phyloP scores from a whole-genome alignment of 2,329 filamentous ascomycete genomes.

The Monosporascus sp. region DNA sequence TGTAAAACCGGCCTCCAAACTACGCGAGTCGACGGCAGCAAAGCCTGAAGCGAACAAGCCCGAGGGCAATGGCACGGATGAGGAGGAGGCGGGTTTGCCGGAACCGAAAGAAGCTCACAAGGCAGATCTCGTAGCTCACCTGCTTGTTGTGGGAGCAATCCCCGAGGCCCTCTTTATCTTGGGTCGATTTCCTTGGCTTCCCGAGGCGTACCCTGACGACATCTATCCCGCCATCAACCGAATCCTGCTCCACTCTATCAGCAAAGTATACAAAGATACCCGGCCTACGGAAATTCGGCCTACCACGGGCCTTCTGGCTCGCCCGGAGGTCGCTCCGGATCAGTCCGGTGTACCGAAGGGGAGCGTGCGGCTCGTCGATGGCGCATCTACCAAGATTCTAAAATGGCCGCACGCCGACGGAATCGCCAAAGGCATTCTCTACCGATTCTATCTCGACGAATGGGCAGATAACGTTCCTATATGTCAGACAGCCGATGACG shows the following conservation, averaged over 20 bases:
- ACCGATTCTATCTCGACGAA: slow-evolving; percentile 95
- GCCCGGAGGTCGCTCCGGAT: slow-evolving; percentile 46
- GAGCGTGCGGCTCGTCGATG: slow-evolving; percentile 54
- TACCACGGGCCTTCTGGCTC: slow-evolving; percentile 19
- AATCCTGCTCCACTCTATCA: slow-evolving; percentile 74
- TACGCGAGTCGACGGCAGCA: slow-evolving; percentile 44
- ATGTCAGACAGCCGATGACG: slow-evolving; percentile 84
- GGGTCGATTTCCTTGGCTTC: slow-evolving; percentile 87
- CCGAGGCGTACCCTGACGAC: slow-evolving; percentile 78
- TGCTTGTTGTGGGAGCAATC: slow-evolving; percentile 85
- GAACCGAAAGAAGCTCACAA: slow-evolving; percentile 80
- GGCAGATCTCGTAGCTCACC: slow-evolving; percentile 72
- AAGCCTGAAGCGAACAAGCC: slow-evolving; percentile 49
- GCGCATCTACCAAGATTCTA: slow-evolving; percentile 60
- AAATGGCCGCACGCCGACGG: slow-evolving; percentile 86
- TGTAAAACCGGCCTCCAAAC: slow-evolving; percentile 40
- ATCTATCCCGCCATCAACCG: slow-evolving; percentile 73
- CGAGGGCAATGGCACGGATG: slow-evolving; percentile 38
- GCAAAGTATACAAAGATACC: slow-evolving; percentile 59
- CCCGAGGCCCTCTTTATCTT: slow-evolving; percentile 91
- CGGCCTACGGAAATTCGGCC: slow-evolving; percentile 26
- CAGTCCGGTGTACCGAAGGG: slow-evolving; percentile 66
- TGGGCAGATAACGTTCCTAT: slow-evolving; percentile 92
- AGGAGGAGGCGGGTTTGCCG: slow-evolving; percentile 49
- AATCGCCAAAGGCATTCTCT: slow-evolving; percentile 69